Percentiles rank a stretch among this genome's conserved stretches.
Conservation (phyloP, 768 basidiomycete genomes). For the Mycena filopes region DNA sequence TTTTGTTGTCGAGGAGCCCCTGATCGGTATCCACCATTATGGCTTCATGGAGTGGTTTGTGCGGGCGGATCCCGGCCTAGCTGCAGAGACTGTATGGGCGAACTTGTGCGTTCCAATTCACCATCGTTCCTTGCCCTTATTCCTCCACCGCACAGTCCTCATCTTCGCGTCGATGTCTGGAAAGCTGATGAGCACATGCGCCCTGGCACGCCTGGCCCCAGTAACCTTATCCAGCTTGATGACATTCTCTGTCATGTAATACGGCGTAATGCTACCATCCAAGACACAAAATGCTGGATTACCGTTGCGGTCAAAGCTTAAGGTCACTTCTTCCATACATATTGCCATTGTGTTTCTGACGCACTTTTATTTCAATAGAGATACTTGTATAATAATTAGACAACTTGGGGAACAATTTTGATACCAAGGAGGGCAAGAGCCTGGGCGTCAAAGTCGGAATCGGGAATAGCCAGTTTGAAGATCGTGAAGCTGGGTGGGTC, state of each 20-base stretch:
- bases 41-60: neutral
- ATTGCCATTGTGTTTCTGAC: neutral
- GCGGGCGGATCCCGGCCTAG: neutral
- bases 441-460: neutral
- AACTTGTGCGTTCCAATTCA: neutral
- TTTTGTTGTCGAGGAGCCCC: neutral
- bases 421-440: neutral
- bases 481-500: neutral
- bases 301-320: neutral
- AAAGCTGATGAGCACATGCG: neutral
- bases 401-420: neutral
- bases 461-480: neutral
- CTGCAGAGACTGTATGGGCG: neutral
- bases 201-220: neutral
- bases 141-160: neutral
- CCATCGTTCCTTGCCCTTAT: neutral
- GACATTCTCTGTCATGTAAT: neutral
- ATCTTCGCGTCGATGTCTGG: neutral
- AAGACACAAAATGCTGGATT: neutral
- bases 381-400: neutral
- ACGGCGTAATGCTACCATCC: neutral
- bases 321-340: neutral
- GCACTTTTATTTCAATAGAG: neutral
- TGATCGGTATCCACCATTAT: neutral
- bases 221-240: neutral